Conservation (phyloP, 2,329 filamentous ascomycete species). For the Nemania diffusa region DNA sequence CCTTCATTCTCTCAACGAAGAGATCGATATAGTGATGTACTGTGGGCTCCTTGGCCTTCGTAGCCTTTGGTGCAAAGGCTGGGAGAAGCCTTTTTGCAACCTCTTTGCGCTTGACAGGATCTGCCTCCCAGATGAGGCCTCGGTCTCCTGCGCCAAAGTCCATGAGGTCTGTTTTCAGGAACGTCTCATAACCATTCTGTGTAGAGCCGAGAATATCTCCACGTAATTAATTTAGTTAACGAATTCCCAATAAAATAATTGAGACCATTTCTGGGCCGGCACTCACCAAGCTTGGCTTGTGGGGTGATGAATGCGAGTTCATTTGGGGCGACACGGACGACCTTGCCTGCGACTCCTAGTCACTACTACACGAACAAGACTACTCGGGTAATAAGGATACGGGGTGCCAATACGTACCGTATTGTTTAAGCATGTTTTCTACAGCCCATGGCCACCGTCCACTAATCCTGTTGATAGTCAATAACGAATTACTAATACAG, state of each 20-base stretch:
- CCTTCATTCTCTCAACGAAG: slow-evolving; percentile 35
- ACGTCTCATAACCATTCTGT: slow-evolving; percentile 31
- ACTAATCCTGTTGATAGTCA: slow-evolving; percentile 16
- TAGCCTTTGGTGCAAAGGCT: slow-evolving; percentile 34
- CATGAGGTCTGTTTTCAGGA: slow-evolving; percentile 37
- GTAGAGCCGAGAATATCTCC: slow-evolving; percentile 32
- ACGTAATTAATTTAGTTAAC: slow-evolving; percentile 1
- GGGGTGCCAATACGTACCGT: slow-evolving; percentile 19
- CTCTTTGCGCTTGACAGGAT: slow-evolving; percentile 33
- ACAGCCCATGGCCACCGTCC: slow-evolving; percentile 35
- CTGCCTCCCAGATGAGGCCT: slow-evolving; percentile 38
- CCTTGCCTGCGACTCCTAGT: slow-evolving; percentile 18
- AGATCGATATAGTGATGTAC: slow-evolving; percentile 36
- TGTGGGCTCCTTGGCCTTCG: slow-evolving; percentile 34
- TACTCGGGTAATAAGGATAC: background rate
- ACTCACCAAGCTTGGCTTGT: slow-evolving; percentile 24
- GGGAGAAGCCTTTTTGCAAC: slow-evolving; percentile 36
- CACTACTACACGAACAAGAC: background rate
- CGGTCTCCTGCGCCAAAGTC: slow-evolving; percentile 33
- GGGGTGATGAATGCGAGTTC: slow-evolving; percentile 28
- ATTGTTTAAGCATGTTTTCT: slow-evolving; percentile 28
- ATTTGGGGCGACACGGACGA: slow-evolving; percentile 35
- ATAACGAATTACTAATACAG: background rate
- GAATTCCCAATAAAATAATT: background rate
- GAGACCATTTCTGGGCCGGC: background rate